Evolutionary conservation across 352 stramenopile species (phyloP).

Genomic region (Phytopythium mirpurense): DNA sequence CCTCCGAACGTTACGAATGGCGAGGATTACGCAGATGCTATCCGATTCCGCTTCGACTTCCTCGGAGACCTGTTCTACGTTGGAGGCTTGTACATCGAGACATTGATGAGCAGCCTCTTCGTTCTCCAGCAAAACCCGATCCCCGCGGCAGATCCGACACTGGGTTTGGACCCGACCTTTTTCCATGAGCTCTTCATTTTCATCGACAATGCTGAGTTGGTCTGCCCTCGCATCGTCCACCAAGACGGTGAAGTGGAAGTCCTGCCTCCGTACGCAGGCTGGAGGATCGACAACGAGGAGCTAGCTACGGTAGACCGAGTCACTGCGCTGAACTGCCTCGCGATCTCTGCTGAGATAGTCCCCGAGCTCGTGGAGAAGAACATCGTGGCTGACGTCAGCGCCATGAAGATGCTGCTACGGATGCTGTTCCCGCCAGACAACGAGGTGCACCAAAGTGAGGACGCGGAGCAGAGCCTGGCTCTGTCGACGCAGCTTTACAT

Average conservation of each 20-base stretch:
- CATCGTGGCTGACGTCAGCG: conserved; percentile 39
- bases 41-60: conserved; percentile 67
- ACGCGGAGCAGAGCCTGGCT: conserved; percentile 39
- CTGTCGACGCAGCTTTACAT: conserved; percentile 58
- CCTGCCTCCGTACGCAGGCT: conserved; percentile 52
- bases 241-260: conserved; percentile 21
- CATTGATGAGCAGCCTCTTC: conserved; percentile 63
- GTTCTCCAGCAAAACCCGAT: conserved; percentile 55
- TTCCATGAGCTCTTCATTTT: conserved; percentile 75
- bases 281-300: conserved; percentile 39
- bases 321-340: conserved; percentile 60
- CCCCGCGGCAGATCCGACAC: conserved; percentile 25
- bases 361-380: conserved; percentile 52
- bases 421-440: conserved; percentile 73
- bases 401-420: conserved; percentile 72
- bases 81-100: conserved; percentile 70
- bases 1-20: conserved; percentile 24
- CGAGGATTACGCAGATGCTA: conserved; percentile 44
- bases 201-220: conserved; percentile 61
- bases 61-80: conserved; percentile 59
- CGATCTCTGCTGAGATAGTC: conserved; percentile 49
- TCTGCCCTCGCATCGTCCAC: conserved; percentile 22
- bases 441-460: conserved; percentile 64
- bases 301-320: conserved; percentile 51
- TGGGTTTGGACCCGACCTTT: conserved; percentile 64